These are phyloP conservation scores for Fusarium sacchari DNA, from an alignment of 2,329 filamentous ascomycete species.

Conservation along the genomic window DNA sequence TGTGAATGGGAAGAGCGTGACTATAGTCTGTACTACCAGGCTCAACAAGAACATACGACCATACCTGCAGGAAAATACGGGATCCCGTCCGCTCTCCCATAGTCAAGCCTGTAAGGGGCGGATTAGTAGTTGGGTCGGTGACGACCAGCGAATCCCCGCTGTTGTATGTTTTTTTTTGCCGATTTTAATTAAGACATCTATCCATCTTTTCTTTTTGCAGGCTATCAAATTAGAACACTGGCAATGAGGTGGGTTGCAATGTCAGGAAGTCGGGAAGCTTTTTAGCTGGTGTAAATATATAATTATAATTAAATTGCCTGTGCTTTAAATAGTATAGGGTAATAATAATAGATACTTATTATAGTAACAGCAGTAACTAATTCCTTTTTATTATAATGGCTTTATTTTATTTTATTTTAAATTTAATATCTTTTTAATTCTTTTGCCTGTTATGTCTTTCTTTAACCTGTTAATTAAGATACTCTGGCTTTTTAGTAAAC, in stretches of 20 bases:
- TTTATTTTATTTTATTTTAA: no score
- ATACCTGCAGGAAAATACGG: neutral
- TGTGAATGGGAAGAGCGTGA: accelerated
- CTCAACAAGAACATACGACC: neutral
- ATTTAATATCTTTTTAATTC: no score
- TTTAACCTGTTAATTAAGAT: accelerated
- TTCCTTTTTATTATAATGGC: no score
- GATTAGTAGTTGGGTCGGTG: neutral
- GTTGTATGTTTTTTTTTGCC: neutral
- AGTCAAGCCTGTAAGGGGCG: neutral
- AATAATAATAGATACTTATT: no score
- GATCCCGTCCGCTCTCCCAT: neutral
- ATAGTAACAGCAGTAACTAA: no score
- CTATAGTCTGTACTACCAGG: accelerated
- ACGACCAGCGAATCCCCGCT: neutral
- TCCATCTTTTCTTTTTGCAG: no score
- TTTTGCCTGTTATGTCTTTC: accelerated
- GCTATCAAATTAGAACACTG: accelerated
- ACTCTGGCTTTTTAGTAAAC: neutral
- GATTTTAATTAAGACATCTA: accelerated
- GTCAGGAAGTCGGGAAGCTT: no score
- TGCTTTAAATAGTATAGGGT: no score
- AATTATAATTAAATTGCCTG: no score
- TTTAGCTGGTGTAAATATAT: no score
- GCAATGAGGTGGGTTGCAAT: no score